phyloP scores from a whole-genome alignment of 345 rosid genomes.

The Ceriops tagal region DNA sequence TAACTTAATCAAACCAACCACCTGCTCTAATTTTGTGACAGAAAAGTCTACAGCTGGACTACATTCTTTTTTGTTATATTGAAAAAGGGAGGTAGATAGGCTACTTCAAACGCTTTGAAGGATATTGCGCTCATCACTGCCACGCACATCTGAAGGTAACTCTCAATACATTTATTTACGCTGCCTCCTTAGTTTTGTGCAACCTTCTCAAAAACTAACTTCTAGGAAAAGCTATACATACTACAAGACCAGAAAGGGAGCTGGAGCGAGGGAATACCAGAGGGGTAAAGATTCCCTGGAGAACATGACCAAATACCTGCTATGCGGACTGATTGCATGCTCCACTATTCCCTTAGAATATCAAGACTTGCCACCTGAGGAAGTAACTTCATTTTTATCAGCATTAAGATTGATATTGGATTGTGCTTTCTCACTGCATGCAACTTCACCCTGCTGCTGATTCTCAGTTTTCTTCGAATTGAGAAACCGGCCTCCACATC shows the following conservation, averaged over 20 bases:
- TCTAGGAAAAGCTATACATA: conserved; percentile 24
- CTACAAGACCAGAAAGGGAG: conserved; percentile 6
- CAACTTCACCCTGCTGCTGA: conserved; percentile 38
- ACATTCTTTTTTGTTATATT: neutral
- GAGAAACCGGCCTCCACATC: conserved; percentile 91
- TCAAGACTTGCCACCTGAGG: conserved; percentile 48
- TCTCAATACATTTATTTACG: conserved; percentile 15
- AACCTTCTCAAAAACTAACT: conserved; percentile 12
- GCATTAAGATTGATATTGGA: conserved; percentile 57
- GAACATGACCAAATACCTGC: neutral
- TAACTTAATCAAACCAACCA: conserved; percentile 7
- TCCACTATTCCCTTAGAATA: conserved; percentile 3
- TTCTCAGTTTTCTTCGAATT: conserved; percentile 67
- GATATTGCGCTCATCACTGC: no score
- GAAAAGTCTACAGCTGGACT: conserved; percentile 12
- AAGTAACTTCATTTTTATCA: conserved; percentile 42
- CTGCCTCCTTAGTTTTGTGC: conserved; percentile 15
- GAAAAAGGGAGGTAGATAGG: neutral
- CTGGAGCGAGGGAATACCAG: conserved; percentile 6
- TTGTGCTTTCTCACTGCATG: conserved; percentile 54
- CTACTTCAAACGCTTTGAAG: conserved; percentile 1
- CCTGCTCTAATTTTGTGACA: conserved; percentile 1
- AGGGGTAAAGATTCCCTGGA: neutral
- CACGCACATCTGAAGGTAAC: neutral
- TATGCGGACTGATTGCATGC: neutral